Conservation (phyloP, 139 green algal genomes). For the Chlorella vulgaris region DNA sequence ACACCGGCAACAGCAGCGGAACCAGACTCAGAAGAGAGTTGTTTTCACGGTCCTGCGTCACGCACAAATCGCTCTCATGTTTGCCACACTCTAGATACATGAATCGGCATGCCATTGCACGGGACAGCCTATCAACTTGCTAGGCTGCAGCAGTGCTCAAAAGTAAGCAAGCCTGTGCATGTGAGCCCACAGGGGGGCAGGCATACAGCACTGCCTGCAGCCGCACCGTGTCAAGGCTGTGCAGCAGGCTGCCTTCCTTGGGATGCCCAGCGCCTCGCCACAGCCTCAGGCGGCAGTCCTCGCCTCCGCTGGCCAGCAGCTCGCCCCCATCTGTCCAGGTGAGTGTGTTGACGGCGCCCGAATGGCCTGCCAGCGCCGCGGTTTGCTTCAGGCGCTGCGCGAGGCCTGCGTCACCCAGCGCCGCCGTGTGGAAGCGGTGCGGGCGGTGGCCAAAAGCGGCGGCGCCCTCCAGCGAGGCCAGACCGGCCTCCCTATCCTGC, state of each 20-base stretch:
- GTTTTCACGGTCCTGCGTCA: too few relatives aligned
- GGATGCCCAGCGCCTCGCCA: constrained; percentile 6
- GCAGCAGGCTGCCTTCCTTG: constrained; percentile 11
- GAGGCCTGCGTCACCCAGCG: constrained; percentile 11
- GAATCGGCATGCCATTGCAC: too few relatives aligned
- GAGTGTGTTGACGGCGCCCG: constrained; percentile 2
- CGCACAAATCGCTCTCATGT: too few relatives aligned
- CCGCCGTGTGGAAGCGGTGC: background rate
- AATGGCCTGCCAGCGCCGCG: constrained; percentile 2
- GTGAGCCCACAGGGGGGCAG: too few relatives aligned
- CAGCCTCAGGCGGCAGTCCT: constrained; percentile 36
- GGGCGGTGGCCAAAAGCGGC: constrained; percentile 23
- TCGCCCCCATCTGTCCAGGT: constrained; percentile 14
- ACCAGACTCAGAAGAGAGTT: too few relatives aligned
- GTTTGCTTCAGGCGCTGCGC: background rate
- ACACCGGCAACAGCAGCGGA: background rate
- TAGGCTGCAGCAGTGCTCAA: too few relatives aligned
- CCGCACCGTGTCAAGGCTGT: constrained; percentile 24
- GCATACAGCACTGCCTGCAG: background rate
- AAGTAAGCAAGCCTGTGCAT: too few relatives aligned
- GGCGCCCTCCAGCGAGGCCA: background rate
- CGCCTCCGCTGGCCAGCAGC: constrained; percentile 18
- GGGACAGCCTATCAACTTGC: too few relatives aligned
- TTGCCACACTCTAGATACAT: too few relatives aligned
- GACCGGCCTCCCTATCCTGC: constrained; percentile 4